Evolutionary conservation across 768 basidiomycete species (phyloP), one percentile per base, ranked within the genome.

Genomic region (Grammothele lineata): DNA sequence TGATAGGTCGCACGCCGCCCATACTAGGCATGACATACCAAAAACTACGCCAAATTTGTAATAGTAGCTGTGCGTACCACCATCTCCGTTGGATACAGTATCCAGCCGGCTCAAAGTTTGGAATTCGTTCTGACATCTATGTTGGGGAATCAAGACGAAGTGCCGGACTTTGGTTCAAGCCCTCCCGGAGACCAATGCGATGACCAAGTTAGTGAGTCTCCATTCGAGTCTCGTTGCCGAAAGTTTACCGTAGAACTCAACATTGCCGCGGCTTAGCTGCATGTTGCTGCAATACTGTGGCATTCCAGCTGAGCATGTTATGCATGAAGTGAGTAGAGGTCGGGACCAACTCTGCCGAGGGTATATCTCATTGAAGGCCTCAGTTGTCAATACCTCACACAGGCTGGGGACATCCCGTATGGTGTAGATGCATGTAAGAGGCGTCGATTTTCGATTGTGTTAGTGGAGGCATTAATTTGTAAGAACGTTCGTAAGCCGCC

Each of bases 31-130:
- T 34, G 3, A 55, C 54, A 1, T 55, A 55, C 23, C 54, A 55
- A 23, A 26, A 43, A 15, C 37, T 56, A 11, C 40, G 51, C 14
- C 48, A 56, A 30, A 56, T 56, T 9, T 56, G 55, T 43, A 56
- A 56, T 34, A 41, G 23, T 33, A 43, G 50, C 14, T 56, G 55
- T 56, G 26, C 32, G 51, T 30, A n/a, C n/a, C n/a, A n/a, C n/a
- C n/a, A n/a, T n/a, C n/a, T n/a, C n/a, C n/a, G n/a, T n/a, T n/a
- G n/a, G n/a, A n/a, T n/a, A n/a, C n/a, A n/a, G n/a, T n/a, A n/a
- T n/a, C n/a, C n/a, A n/a, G n/a, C n/a, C n/a, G n/a, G n/a, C n/a
- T n/a, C n/a, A n/a, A n/a, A n/a, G n/a, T n/a, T n/a, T n/a, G n/a
- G n/a, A n/a, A n/a, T n/a, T n/a, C n/a, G n/a, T n/a, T n/a, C n/a